Conservation (phyloP, 2,329 filamentous ascomycete species). For the Coniella lustricola region DNA sequence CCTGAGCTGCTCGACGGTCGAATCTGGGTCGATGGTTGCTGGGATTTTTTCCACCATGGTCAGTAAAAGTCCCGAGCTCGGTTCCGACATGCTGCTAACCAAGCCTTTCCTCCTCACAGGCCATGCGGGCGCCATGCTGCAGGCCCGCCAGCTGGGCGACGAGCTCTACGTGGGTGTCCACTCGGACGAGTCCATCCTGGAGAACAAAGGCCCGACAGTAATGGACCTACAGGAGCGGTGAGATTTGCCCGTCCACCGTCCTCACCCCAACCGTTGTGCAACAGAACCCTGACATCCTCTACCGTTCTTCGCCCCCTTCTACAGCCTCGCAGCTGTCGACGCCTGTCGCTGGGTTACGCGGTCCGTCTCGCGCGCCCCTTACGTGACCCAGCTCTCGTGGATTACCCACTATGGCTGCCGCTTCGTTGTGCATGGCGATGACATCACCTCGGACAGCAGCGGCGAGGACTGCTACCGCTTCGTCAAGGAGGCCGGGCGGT, state of each 20-base stretch:
- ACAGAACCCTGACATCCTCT: slow-evolving; percentile 21
- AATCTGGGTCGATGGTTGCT: slow-evolving; percentile 98
- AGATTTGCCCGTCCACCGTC: too few species aligned
- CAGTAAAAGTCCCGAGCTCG: too few species aligned
- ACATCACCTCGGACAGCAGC: slow-evolving; percentile 89
- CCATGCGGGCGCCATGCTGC: slow-evolving; percentile 93
- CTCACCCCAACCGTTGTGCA: too few species aligned
- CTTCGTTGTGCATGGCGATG: slow-evolving; percentile 94
- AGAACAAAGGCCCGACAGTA: slow-evolving; percentile 96
- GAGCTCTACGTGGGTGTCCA: slow-evolving; percentile 91
- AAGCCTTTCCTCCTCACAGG: slow-evolving; percentile 40
- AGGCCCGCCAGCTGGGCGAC: slow-evolving; percentile 82
- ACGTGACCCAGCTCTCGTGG: slow-evolving; percentile 90
- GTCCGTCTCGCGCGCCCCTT: slow-evolving; percentile 79
- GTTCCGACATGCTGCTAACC: not conserved
- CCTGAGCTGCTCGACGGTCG: slow-evolving; percentile 58
- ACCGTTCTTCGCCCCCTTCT: slow-evolving; percentile 5
- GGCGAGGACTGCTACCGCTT: slow-evolving; percentile 97
- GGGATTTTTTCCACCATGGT: slow-evolving; percentile 98
- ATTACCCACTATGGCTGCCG: slow-evolving; percentile 92
- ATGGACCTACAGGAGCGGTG: slow-evolving; percentile 89
- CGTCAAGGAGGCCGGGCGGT: slow-evolving; percentile 87
- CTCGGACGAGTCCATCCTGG: slow-evolving; percentile 88
- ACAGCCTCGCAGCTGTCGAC: slow-evolving; percentile 80
- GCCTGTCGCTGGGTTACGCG: slow-evolving; percentile 92